These are phyloP conservation scores for Magnusiomyces tetraspermus DNA, from an alignment of 1,139 yeast species.

Conservation along the genomic window DNA sequence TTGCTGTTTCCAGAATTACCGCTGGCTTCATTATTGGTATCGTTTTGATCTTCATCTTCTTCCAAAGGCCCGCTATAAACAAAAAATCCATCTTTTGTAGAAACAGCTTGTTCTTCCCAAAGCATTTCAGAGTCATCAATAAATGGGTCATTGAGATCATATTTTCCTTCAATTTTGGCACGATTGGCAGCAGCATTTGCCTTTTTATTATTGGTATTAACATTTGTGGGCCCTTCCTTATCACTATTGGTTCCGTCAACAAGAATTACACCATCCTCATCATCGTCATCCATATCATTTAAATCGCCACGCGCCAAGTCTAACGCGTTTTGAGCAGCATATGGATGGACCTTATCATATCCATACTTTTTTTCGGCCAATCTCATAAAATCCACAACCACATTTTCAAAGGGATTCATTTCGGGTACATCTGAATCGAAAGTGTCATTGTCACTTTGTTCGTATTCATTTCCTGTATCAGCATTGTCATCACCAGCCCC, in stretches of 20 bases:
- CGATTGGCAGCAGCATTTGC: constrained; percentile 31
- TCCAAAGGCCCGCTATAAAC: constrained; percentile 91
- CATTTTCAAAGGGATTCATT: constrained; percentile 28
- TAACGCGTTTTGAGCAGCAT: constrained; percentile 47
- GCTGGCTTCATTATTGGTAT: constrained; percentile 22
- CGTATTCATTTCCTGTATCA: constrained; percentile 6
- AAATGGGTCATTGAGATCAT: constrained; percentile 89
- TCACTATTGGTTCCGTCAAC: neutral
- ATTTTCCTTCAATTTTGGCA: constrained; percentile 50
- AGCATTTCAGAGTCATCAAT: constrained; percentile 88
- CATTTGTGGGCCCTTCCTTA: neutral
- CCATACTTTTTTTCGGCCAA: constrained; percentile 85
- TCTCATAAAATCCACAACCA: constrained; percentile 66
- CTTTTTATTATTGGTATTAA: constrained; percentile 10
- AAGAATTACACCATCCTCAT: constrained; percentile 34
- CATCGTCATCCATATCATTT: constrained; percentile 44
- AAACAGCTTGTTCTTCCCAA: constrained; percentile 89
- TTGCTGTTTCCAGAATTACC: neutral
- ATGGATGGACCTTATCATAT: constrained; percentile 63
- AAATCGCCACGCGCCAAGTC: constrained; percentile 56
- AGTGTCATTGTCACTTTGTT: constrained; percentile 3
- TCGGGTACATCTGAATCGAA: neutral
- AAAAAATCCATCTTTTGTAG: constrained; percentile 91
- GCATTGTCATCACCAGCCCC: neutral
- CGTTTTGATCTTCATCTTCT: constrained; percentile 42